Percentiles rank a stretch among this genome's conserved stretches.
Conservation (phyloP, 208 protist species). For the Trypanosoma melophagium region DNA sequence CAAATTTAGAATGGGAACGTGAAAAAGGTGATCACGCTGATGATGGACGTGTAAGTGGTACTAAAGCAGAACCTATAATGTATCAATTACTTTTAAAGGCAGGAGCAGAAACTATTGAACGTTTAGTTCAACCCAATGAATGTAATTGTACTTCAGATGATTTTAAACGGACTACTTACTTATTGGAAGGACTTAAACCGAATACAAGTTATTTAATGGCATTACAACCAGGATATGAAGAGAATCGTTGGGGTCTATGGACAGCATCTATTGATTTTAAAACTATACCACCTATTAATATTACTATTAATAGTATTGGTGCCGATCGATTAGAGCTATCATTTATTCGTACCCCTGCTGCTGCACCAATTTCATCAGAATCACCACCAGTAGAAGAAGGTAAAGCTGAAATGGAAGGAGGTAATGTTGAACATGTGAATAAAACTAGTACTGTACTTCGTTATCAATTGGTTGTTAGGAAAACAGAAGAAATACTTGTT, state of each 20-base stretch:
- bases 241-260: conserved; percentile 80
- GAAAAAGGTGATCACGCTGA: conserved; percentile 34
- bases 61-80: conserved; percentile 18
- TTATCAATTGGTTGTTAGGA: conserved; percentile 53
- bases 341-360: conserved; percentile 26
- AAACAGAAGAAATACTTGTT: conserved; percentile 29
- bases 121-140: conserved; percentile 19
- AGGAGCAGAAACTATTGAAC: conserved; percentile 31
- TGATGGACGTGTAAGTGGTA: conserved; percentile 7
- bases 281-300: conserved; percentile 51
- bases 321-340: conserved; percentile 47
- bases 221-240: conserved; percentile 83
- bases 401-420: background rate
- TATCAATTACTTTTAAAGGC: conserved; percentile 38
- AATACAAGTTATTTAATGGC: conserved; percentile 80
- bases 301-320: conserved; percentile 35
- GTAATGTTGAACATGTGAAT: conserved; percentile 3
- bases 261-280: conserved; percentile 62
- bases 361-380: background rate
- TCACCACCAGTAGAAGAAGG: background rate
- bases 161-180: conserved; percentile 36
- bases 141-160: conserved; percentile 31
- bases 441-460: conserved; percentile 29
- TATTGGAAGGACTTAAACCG: conserved; percentile 58
- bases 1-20: conserved; percentile 68